Evolutionary conservation across 805 yeast species (phyloP).

Genomic region (Starmerella khaoyaiensis): DNA sequence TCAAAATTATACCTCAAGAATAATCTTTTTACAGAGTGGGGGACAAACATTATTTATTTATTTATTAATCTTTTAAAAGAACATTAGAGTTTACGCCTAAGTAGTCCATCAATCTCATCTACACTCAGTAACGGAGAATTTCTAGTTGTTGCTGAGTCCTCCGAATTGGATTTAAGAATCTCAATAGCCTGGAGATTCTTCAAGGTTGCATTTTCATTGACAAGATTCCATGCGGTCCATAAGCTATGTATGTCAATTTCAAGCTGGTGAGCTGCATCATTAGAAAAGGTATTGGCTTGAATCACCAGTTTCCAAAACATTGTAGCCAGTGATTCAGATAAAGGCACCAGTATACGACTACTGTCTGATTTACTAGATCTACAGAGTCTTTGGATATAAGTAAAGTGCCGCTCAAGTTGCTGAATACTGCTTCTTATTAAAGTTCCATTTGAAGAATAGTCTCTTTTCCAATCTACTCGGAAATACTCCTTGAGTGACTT

Average conservation of each 20-base stretch:
- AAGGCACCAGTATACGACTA: slow-evolving; percentile 20
- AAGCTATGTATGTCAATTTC: slow-evolving; percentile 26
- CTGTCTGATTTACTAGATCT: slow-evolving; percentile 26
- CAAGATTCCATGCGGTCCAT: slow-evolving; percentile 20
- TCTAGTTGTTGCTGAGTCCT: neutral
- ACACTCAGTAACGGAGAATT: neutral
- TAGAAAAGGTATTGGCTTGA: slow-evolving; percentile 30
- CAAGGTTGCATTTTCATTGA: neutral
- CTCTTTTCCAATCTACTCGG: slow-evolving; percentile 24
- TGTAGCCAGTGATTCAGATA: slow-evolving; percentile 26
- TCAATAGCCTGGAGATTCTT: slow-evolving; percentile 7
- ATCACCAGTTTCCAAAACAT: slow-evolving; percentile 32
- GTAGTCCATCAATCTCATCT: slow-evolving; percentile 5
- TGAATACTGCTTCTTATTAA: slow-evolving; percentile 6
- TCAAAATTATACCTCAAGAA: slow-evolving; percentile 10
- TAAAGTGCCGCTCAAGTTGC: slow-evolving; percentile 14
- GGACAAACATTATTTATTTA: neutral
- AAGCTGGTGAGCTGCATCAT: slow-evolving; percentile 29
- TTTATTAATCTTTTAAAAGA: neutral
- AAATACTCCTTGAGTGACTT: slow-evolving; percentile 6
- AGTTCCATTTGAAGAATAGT: slow-evolving; percentile 1
- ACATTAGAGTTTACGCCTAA: neutral
- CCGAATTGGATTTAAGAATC: slow-evolving; percentile 4
- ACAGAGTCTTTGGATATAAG: slow-evolving; percentile 24
- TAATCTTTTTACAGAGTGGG: neutral